Evolutionary conservation across 306 rosid genomes (phyloP).

Genomic region (Pterocarpus santalinus): DNA sequence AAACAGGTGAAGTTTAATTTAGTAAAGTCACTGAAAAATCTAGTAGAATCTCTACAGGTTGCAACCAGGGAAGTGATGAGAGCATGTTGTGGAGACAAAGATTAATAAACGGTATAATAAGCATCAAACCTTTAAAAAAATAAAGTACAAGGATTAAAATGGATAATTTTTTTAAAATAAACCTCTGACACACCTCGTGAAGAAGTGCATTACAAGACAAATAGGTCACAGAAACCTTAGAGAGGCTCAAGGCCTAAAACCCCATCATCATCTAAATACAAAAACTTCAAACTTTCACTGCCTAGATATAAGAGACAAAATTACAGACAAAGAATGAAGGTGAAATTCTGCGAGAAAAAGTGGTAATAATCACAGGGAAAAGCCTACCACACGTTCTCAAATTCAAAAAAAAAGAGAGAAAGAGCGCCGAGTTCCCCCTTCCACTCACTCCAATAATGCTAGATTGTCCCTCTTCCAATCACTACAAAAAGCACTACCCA

Average conservation of each 20-base stretch:
- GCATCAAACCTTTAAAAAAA: conserved; percentile 41
- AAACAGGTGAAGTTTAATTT: conserved; percentile 52
- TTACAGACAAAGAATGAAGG: conserved; percentile 48
- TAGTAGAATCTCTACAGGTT: conserved; percentile 67
- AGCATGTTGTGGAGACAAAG: conserved; percentile 51
- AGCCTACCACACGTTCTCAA: conserved; percentile 44
- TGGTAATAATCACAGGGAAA: conserved; percentile 42
- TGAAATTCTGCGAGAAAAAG: conserved; percentile 37
- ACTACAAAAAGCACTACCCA: not conserved
- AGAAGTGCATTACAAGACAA: conserved; percentile 81
- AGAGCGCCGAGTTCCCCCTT: conserved; percentile 44
- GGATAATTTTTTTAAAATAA: conserved; percentile 48
- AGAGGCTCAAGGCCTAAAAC: conserved; percentile 43
- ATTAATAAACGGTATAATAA: conserved; percentile 45
- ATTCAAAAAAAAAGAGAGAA: conserved; percentile 56
- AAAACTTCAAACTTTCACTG: conserved; percentile 36
- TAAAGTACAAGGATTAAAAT: conserved; percentile 37
- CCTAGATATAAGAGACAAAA: conserved; percentile 51
- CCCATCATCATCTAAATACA: not conserved
- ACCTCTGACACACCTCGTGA: conserved; percentile 88
- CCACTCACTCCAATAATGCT: too few relatives aligned
- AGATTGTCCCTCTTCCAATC: not conserved
- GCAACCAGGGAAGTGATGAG: conserved; percentile 61
- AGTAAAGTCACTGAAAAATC: conserved; percentile 53
- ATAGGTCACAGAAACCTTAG: conserved; percentile 61